Evolutionary conservation across 2,329 filamentous ascomycete species (phyloP), one percentile per base, ranked within the genome.

Genomic region (Diplodia corticola): DNA sequence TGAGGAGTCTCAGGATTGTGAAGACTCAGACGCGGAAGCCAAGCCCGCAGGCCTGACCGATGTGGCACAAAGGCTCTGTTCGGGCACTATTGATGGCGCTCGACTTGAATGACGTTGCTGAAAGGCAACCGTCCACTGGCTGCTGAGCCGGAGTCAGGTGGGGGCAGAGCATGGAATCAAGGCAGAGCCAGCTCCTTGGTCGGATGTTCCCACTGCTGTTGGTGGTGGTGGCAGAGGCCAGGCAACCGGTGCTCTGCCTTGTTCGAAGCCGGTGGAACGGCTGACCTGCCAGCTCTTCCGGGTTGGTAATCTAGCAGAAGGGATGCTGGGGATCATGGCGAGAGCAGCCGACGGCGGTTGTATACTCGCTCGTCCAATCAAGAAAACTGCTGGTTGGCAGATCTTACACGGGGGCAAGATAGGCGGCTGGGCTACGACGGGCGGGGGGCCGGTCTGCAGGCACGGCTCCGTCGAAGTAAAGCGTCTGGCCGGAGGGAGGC

Each of bases 151-250:
- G 5, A 26, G 20, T 60, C 40, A 20, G 37, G 40, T 48, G 37
- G 37, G 55, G 55, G 55, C 40, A 20, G 17, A 48, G 37, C 37
- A 44, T 17, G 24, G 46, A 26, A 48, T 5, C 37, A 60, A 44
- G 55, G 35, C 55, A 48, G 10, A 20, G 6, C 10, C 22, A 20
- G 37, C 55, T 20, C 26, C 5, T 30, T 26, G 54, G 13, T 17
- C 37, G 37, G 37, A 30, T 60, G 22, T 26, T 48, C 17, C 40
- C 55, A 40, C n/a, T 44, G 40, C 15, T 22, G 40, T 17, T 60
- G 55, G 48, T 60, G 55, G 55, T 60, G 55, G 55, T 48, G 55
- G 40, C 55, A 60, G 55, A 57, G 22, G 22, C 5, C 13, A 44
- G 54, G 22, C 33, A 57, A 26, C 35, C 28, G 28, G 28, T 28